Percentiles rank a stretch among this genome's conserved stretches.
phyloP scores from a whole-genome alignment of 2,329 filamentous ascomycete genomes.

The Alternaria infectoria region DNA sequence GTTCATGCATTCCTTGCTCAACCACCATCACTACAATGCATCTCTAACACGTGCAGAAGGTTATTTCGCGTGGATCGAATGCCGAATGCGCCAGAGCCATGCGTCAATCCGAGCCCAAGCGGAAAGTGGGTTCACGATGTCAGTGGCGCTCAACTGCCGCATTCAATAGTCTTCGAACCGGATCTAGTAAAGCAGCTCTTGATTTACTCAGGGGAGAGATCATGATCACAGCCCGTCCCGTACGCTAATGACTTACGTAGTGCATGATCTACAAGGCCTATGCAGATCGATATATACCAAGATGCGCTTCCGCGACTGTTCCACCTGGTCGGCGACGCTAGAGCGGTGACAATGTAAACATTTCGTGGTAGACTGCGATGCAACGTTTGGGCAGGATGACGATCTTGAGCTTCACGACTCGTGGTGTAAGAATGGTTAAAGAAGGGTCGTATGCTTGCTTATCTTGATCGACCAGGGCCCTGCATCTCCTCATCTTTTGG shows the following conservation, averaged over 20 bases:
- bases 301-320: not conserved
- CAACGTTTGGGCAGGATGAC: not conserved
- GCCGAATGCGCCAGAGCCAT: not conserved
- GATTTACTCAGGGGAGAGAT: not conserved
- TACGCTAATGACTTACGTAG: not conserved
- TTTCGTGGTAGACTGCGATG: not conserved
- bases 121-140: not conserved
- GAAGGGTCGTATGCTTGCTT: not conserved
- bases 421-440: not conserved
- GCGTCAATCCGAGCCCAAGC: not conserved
- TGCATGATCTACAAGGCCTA: not conserved
- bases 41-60: not conserved
- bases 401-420: conserved; percentile 4
- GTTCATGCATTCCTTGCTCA: not conserved
- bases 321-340: not conserved
- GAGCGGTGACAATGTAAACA: not conserved
- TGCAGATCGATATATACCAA: conserved; percentile 2
- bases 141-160: not conserved
- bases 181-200: not conserved
- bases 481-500: not conserved
- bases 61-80: not conserved
- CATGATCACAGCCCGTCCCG: not conserved
- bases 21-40: not conserved
- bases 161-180: not conserved
- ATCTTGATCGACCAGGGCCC: not conserved